Evolutionary conservation across 2,329 filamentous ascomycete genomes (phyloP), one percentile per base, ranked within the genome.

Genomic region (Pseudopithomyces chartarum): DNA sequence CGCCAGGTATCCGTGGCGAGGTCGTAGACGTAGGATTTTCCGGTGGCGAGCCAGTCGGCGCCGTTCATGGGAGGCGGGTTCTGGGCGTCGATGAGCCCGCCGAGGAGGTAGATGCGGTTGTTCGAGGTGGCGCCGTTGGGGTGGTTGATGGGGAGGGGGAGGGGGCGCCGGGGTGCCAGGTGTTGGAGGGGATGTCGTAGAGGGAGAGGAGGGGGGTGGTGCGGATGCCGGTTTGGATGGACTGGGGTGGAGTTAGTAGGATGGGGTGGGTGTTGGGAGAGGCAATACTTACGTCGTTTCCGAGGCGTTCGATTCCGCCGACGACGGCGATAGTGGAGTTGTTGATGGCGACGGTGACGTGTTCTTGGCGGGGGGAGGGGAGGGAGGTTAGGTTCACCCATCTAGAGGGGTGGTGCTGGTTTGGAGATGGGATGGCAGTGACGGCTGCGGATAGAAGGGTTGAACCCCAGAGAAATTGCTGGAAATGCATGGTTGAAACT

Each of bases 101-200:
- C 58, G 10, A 63, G 52, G 12, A 61, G 26, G 42, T 56, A 61
- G 20, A 63, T 56, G 15, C 52, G 49, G 1, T 43, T 52, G 44
- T 61, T 48, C 17, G 50, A 32, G 29, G 47, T 45, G n/a, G 56
- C 56, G 22, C 34, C 49, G 23, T 61, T 61, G 38, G 52, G 48
- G 33, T 63, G 60, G 34, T 63, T 55, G 13, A 58, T n/a, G 40
- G 22, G 7, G 39, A 40, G 23, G 58, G 58, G 13, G 57, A n/a
- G 1, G 58, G 55, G 12, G 60, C 45, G 13, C 19, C 36, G 29
- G 50, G 38, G 15, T 19, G 32, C 60, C 60, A 63, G 13, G 38
- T 56, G 17, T 57, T 43, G 20, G 46, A 32, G 22, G 45, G 15
- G 15, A 58, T 52, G 32, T 46, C 54, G 34, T 58, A 58, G 17